A percentile compares a stretch with the other conserved stretches of the same genome.
phyloP scores from a whole-genome alignment of 768 basidiomycete species.

The Amanita fuliginea region DNA sequence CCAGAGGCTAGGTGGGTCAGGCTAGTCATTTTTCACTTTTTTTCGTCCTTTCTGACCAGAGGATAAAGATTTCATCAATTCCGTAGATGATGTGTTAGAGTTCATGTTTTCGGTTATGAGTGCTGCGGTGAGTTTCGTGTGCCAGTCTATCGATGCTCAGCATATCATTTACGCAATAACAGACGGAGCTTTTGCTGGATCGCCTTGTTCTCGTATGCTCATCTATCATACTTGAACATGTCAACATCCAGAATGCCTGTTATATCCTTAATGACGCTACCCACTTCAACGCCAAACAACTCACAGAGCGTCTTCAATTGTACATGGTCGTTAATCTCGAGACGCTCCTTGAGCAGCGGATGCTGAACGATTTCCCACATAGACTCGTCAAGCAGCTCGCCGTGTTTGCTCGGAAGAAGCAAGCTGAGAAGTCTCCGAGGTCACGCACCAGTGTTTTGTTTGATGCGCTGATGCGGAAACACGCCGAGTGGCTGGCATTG shows the following conservation, averaged over 20 bases:
- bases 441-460: constrained; percentile 46
- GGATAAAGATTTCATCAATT: constrained; percentile 45
- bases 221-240: constrained; percentile 50
- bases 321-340: constrained; percentile 85
- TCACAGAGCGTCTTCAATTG: constrained; percentile 60
- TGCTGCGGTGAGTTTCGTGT: constrained; percentile 49
- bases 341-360: constrained; percentile 66
- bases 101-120: constrained; percentile 84
- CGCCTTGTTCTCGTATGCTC: constrained; percentile 80
- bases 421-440: constrained; percentile 55
- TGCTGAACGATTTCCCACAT: constrained; percentile 67
- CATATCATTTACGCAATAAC: neutral
- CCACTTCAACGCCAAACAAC: constrained; percentile 57
- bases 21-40: neutral
- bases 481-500: constrained; percentile 58
- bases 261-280: constrained; percentile 76
- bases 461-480: constrained; percentile 42
- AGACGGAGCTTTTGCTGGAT: constrained; percentile 89
- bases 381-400: constrained; percentile 61
- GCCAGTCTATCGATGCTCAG: neutral
- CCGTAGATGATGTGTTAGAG: constrained; percentile 68
- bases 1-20: constrained; percentile 47
- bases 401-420: constrained; percentile 41
- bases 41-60: constrained; percentile 1
- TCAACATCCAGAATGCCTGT: constrained; percentile 67